Percentiles rank a stretch among this genome's conserved stretches.
These are phyloP conservation scores for Hydrangea macrophylla DNA, from an alignment of 148 eudicot species.

Conservation along the genomic window DNA sequence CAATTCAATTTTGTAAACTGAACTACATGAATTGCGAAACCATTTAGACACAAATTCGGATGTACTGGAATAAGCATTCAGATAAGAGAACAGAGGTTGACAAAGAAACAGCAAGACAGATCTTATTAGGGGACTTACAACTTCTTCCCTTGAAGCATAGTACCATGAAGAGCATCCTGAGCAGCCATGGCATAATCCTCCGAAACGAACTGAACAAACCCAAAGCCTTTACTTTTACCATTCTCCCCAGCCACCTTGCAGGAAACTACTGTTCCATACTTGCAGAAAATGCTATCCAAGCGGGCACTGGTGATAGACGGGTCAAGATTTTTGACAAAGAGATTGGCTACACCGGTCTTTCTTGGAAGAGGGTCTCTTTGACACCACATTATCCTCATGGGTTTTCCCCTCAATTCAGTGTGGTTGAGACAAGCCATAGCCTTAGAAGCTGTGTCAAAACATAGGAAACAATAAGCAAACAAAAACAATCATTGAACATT, in stretches of 20 bases:
- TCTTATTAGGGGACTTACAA: constrained; percentile 29
- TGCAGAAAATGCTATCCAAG: constrained; percentile 37
- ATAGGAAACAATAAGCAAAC: constrained; percentile 9
- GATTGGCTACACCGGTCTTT: constrained; percentile 37
- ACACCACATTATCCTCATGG: constrained; percentile 60
- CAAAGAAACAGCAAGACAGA: neutral
- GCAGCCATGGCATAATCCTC: constrained; percentile 45
- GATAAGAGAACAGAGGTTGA: neutral
- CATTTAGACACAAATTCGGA: neutral
- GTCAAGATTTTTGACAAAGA: constrained; percentile 55
- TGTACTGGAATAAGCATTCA: neutral
- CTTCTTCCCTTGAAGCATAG: constrained; percentile 40
- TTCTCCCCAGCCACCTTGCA: constrained; percentile 57
- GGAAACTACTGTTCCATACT: constrained; percentile 46
- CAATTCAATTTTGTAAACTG: neutral
- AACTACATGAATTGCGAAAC: neutral
- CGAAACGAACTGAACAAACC: constrained; percentile 48
- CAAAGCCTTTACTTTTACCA: constrained; percentile 55
- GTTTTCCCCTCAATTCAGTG: constrained; percentile 41
- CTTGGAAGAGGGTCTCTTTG: constrained; percentile 40
- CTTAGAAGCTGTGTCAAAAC: constrained; percentile 32
- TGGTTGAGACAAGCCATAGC: constrained; percentile 43
- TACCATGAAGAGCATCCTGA: constrained; percentile 32
- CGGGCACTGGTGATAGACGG: constrained; percentile 30
- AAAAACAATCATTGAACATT: too few species aligned